These are phyloP conservation scores for Leucosporidium scottii DNA, from an alignment of 768 basidiomycete species.

Conservation along the genomic window DNA sequence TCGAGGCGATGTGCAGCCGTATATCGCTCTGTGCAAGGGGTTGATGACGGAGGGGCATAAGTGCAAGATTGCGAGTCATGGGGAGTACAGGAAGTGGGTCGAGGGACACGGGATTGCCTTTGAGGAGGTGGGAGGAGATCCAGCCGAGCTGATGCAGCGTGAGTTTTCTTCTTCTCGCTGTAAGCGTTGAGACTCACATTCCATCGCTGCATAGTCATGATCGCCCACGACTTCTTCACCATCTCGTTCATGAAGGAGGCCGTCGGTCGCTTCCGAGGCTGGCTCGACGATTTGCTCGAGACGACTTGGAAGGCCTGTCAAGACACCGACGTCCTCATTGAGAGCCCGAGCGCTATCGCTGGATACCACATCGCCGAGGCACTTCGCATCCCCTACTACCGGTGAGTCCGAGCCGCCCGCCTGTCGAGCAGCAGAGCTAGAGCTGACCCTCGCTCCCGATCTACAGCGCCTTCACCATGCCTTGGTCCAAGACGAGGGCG, in stretches of 20 bases:
- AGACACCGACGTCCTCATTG: slow-evolving; percentile 76
- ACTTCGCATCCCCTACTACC: slow-evolving; percentile 82
- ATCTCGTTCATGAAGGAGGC: slow-evolving; percentile 90
- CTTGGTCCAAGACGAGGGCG: slow-evolving; percentile 89
- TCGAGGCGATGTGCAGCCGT: slow-evolving; percentile 95
- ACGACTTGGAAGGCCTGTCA: slow-evolving; percentile 97
- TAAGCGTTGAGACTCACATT: not conserved
- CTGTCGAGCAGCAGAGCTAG: not conserved
- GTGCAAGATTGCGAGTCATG: slow-evolving; percentile 86
- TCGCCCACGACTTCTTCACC: slow-evolving; percentile 96
- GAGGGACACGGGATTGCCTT: slow-evolving; percentile 79
- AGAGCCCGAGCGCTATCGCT: slow-evolving; percentile 95
- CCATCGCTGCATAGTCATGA: slow-evolving; percentile 56
- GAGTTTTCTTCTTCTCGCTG: not conserved
- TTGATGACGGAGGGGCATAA: slow-evolving; percentile 81
- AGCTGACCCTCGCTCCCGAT: not conserved
- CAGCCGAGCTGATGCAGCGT: slow-evolving; percentile 84
- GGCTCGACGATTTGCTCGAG: slow-evolving; percentile 91
- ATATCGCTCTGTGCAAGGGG: slow-evolving; percentile 90
- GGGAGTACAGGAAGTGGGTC: slow-evolving; percentile 86
- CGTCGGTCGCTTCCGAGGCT: slow-evolving; percentile 80
- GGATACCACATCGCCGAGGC: slow-evolving; percentile 97
- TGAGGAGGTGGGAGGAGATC: slow-evolving; percentile 89
- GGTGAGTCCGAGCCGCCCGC: slow-evolving; percentile 39
- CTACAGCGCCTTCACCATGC: slow-evolving; percentile 79